Evolutionary conservation across 345 rosid species (phyloP).

Genomic region (Balakata baccata): DNA sequence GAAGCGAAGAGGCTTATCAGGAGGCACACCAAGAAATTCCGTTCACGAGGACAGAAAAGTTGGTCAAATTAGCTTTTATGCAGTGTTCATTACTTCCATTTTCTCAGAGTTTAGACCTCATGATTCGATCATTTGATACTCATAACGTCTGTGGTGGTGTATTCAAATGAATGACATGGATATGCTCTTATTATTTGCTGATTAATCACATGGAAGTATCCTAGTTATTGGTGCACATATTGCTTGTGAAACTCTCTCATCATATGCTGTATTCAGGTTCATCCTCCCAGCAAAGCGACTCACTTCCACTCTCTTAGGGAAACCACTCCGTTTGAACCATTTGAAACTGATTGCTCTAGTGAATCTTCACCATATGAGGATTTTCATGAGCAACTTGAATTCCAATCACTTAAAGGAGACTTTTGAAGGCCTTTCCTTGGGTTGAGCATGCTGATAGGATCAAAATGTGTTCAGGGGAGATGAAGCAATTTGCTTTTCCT

Average conservation of each 20-base stretch:
- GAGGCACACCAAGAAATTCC: slow-evolving; percentile 87
- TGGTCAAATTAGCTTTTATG: neutral
- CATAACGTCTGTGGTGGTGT: neutral
- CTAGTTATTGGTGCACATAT: neutral
- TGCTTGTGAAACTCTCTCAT: neutral
- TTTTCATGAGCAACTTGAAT: slow-evolving; percentile 43
- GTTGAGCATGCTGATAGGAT: slow-evolving; percentile 12
- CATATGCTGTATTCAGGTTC: slow-evolving; percentile 51
- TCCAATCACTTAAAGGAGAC: slow-evolving; percentile 2
- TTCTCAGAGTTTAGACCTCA: neutral
- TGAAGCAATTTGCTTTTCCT: neutral
- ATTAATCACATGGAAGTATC: neutral
- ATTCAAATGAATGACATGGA: neutral
- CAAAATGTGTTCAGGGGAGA: neutral
- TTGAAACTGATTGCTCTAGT: slow-evolving; percentile 72
- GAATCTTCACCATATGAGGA: slow-evolving; percentile 85
- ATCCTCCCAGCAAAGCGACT: slow-evolving; percentile 64
- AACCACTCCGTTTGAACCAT: slow-evolving; percentile 38
- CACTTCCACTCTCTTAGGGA: slow-evolving; percentile 83
- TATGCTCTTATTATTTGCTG: neutral
- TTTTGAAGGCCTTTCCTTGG: slow-evolving; percentile 8
- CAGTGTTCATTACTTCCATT: too few relatives aligned
- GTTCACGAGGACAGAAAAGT: slow-evolving; percentile 83
- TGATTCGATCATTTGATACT: neutral
- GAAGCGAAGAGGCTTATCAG: slow-evolving; percentile 78